Evolutionary conservation across 495 filamentous ascomycete species (phyloP).

Genomic region (Neurospora tetraspora): DNA sequence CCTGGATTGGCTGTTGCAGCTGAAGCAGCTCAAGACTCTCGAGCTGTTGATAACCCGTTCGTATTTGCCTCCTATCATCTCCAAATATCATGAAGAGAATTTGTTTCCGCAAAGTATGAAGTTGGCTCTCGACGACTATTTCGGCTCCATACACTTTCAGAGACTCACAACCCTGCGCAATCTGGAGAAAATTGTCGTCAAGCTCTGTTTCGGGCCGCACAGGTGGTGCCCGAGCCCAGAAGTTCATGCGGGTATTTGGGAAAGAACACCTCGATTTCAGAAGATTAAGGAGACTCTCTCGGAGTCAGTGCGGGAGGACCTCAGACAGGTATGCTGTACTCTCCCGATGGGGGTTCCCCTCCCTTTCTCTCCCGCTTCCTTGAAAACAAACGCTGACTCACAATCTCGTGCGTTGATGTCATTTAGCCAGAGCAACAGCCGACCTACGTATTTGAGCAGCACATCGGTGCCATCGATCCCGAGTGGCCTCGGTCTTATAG

Average conservation of each 20-base stretch:
- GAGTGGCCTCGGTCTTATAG: not conserved
- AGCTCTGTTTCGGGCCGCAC: not conserved
- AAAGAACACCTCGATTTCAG: not conserved
- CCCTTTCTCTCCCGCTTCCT: not conserved
- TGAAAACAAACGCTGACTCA: not conserved
- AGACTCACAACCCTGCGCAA: not conserved
- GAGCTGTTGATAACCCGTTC: not conserved
- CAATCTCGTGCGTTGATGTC: not conserved
- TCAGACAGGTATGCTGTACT: not conserved
- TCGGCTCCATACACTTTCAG: not conserved
- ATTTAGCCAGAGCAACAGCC: not conserved
- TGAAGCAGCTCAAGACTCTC: not conserved
- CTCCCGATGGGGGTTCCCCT: not conserved
- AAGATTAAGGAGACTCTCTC: not conserved
- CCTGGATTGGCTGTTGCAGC: not conserved
- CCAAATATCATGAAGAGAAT: too few relatives aligned
- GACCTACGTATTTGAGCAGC: not conserved
- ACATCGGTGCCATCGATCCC: not conserved
- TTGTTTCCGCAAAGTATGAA: not conserved
- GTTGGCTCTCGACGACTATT: accelerated
- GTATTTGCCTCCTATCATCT: not conserved
- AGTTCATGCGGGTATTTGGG: not conserved
- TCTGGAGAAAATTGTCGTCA: not conserved
- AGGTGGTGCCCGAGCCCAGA: too few relatives aligned
- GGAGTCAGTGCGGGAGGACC: not conserved